Base-by-base conservation (phyloP, 805 yeast species). In the Candida pseudoglaebosa region DNA sequence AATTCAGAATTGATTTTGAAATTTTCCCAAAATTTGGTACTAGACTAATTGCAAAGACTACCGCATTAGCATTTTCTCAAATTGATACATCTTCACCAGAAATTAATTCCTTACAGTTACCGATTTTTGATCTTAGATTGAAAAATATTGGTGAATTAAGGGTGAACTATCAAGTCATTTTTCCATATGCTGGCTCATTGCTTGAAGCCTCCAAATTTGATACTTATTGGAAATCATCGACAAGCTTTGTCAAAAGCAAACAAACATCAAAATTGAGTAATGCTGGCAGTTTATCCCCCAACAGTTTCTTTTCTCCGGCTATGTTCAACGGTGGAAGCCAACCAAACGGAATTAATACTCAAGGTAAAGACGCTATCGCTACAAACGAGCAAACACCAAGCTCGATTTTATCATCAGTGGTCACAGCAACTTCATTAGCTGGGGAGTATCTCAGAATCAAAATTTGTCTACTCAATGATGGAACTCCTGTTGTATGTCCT, bases 1-100 rank as follows among this genome's bases (percentile, higher is more conserved):
- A 75, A 31, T 87, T 89, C 53, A 67, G 79, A 20, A 75, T 90
- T 38, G 95, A 87, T 53, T 84, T 90, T 54, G 98, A 93, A 58
- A 75, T 93, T 9, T 90, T 83, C 59, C 97, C 99, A 1, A 85
- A 91, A 5, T 93, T 88, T 64, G 99, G 99, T 17, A 89, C 98
- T 0, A 76, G 95, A 45, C 66, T 91, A 39, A 81, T 91, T 37
- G 96, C 96, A 3, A 91, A 90, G 53, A 76, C 97, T 0, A 80
- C 95, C 0, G 87, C 93, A 2, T 68, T 89, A 38, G 72, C 89
- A 0, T 67, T 68, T 45, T 60, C 69, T 7, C 64, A 66, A 29
- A 56, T 65, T 14, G 65, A 61, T 37, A 56, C 70, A 0, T 52
- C 67, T 5, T 65, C 72, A 0, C 70, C 73, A 1, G 71, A 65